Evolutionary conservation across 2,329 filamentous ascomycete genomes (phyloP), one percentile per base, ranked within the genome.

Genomic region (Aureobasidium sp.): DNA sequence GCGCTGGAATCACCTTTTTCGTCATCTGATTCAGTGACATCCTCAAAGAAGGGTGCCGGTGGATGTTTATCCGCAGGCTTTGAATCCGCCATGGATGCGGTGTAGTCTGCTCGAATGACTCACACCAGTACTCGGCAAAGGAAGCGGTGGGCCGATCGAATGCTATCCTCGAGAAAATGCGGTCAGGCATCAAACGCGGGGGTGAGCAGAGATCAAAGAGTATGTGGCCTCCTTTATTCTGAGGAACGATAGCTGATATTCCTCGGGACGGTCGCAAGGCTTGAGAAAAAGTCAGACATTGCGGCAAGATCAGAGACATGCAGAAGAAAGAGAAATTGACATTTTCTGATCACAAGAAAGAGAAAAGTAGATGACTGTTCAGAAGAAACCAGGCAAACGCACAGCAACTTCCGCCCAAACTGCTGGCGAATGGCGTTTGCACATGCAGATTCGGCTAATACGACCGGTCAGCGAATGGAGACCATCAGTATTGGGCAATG

Each of bases 351-450:
- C 17, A 37, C 22, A 29, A 19, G 21, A 22, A 25, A 29, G 19
- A 44, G 10, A 41, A 41, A 40, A 34, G 37, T 25, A 51, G 48
- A 29, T 34, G 35, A 51, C 48, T 40, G 27, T 51, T 24, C 25
- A 37, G 14, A n/a, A n/a, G 32, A 50, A 51, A 51, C 48, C 48
- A 51, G 48, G 48, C 48, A 51, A 51, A 51, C 48, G 48, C 37
- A 50, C 45, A 41, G 48, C 48, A 27, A 51, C 35, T 34, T 51
- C 22, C 25, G 35, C 48, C 48, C 35, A 51, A 51, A 51, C 48
- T 51, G 48, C 48, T 51, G 48, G 37, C 48, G 48, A 51, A 51
- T 51, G 27, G 48, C 48, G 48, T 51, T 51, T 51, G 48, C 48
- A 51, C 48, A 51, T 51, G 48, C 48, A 51, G 48, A 24, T 49